Conservation (phyloP, 2,329 filamentous ascomycete species). For the Fusarium lyarnte region DNA sequence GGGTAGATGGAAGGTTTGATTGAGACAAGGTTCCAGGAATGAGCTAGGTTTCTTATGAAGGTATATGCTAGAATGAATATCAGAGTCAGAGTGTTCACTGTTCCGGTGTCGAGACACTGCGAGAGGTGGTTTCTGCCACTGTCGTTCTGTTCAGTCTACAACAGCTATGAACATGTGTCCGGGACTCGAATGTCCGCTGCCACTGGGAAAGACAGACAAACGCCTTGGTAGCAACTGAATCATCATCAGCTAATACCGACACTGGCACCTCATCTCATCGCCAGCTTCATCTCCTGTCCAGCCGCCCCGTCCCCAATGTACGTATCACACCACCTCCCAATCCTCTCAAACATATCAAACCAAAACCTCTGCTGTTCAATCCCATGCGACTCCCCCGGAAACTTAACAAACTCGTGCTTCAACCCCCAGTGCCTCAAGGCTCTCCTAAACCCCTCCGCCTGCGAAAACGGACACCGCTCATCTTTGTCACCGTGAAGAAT, state of each 20-base stretch:
- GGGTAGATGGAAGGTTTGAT: not conserved
- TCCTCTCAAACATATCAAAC: constrained; percentile 31
- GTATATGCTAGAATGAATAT: not conserved
- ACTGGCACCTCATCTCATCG: not conserved
- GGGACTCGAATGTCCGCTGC: no score
- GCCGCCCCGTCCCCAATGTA: constrained; percentile 6
- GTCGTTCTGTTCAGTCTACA: not conserved
- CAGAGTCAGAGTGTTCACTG: not conserved
- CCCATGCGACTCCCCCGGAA: constrained; percentile 7
- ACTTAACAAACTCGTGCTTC: constrained; percentile 23
- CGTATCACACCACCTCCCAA: constrained; percentile 15
- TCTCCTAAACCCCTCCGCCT: constrained; percentile 15
- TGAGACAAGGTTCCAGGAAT: accelerated
- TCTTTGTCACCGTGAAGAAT: constrained; percentile 27
- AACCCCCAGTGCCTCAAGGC: constrained; percentile 7
- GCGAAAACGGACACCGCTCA: constrained; percentile 25
- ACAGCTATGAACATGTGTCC: not conserved
- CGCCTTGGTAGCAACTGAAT: accelerated
- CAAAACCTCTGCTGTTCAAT: constrained; percentile 19
- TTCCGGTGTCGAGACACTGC: accelerated
- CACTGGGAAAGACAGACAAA: not conserved
- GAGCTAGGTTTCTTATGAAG: accelerated
- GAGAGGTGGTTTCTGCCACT: not conserved
- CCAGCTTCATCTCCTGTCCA: not conserved
- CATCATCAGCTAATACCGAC: accelerated